phyloP scores from a whole-genome alignment of 495 filamentous ascomycete genomes.

The Podospora fimiseda region DNA sequence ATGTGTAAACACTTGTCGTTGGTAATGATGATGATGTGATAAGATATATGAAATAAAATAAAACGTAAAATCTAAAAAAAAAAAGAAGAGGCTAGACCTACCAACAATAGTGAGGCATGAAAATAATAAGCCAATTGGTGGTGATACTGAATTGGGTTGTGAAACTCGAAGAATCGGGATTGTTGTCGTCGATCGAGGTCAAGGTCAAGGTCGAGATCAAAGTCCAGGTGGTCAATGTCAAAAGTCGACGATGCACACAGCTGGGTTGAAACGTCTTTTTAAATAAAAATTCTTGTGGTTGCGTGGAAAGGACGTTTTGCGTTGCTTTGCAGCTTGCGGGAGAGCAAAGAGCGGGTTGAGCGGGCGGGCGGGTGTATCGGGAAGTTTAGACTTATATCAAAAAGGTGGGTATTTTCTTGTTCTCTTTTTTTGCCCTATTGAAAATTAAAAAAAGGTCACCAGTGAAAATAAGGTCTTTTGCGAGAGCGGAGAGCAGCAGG shows the following conservation, averaged over 20 bases:
- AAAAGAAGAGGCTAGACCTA: neutral
- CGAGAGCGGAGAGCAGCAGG: too few species aligned
- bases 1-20: neutral
- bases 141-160: neutral
- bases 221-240: neutral
- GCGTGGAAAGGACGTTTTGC: neutral
- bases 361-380: constrained; percentile 5
- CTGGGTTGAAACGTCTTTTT: too few species aligned
- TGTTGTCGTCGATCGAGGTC: neutral
- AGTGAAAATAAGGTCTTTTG: constrained; percentile 29
- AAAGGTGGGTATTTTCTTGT: neutral
- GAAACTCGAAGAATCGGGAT: neutral
- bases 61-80: neutral
- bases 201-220: neutral
- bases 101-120: too few species aligned
- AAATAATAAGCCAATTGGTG: neutral
- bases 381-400: constrained; percentile 5
- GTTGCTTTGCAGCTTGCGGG: neutral
- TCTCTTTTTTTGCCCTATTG: too few species aligned
- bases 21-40: neutral
- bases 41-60: too few species aligned
- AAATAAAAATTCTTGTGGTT: too few species aligned
- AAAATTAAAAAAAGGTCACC: neutral
- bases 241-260: neutral
- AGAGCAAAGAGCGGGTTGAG: neutral